Conservation (phyloP, 768 basidiomycete species). For the Botryobasidium botryosum region DNA sequence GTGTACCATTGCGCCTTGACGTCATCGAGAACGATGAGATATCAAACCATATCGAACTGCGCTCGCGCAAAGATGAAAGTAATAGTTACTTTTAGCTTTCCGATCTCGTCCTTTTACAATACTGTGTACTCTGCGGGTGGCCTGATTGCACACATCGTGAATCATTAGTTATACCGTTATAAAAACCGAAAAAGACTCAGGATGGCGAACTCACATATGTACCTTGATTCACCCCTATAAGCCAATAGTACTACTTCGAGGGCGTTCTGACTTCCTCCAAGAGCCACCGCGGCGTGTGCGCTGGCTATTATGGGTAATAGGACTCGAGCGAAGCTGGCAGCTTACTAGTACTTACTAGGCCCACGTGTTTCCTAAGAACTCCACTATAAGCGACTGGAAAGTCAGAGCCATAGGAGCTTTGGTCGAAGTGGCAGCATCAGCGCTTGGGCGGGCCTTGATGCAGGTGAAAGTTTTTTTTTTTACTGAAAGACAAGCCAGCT, state of each 20-base stretch:
- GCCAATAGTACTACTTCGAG: conserved; percentile 78
- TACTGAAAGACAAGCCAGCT: no score
- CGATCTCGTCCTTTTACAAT: conserved; percentile 53
- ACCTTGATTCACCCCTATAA: conserved; percentile 42
- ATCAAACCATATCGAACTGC: background rate
- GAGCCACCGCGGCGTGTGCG: conserved; percentile 60
- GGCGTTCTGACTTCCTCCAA: conserved; percentile 79
- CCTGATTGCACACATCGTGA: conserved; percentile 31
- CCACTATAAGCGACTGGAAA: conserved; percentile 38
- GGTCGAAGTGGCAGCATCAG: conserved; percentile 54
- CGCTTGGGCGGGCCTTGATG: conserved; percentile 62
- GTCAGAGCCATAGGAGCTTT: conserved; percentile 50
- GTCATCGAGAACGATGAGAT: conserved; percentile 33
- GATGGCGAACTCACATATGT: background rate
- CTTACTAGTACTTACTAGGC: conserved; percentile 15
- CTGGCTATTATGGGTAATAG: conserved; percentile 28
- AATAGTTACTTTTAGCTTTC: conserved; percentile 43
- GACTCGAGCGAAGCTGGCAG: conserved; percentile 4
- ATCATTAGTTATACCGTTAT: no score
- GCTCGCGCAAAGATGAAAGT: background rate
- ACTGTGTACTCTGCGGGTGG: conserved; percentile 64
- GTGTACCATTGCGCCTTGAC: conserved; percentile 54
- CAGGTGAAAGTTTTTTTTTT: background rate
- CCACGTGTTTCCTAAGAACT: conserved; percentile 62
- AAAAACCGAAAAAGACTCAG: background rate